These are phyloP conservation scores for Graphilbum ipis-grandicollis DNA, from an alignment of 2,329 filamentous ascomycete species.

Conservation along the genomic window DNA sequence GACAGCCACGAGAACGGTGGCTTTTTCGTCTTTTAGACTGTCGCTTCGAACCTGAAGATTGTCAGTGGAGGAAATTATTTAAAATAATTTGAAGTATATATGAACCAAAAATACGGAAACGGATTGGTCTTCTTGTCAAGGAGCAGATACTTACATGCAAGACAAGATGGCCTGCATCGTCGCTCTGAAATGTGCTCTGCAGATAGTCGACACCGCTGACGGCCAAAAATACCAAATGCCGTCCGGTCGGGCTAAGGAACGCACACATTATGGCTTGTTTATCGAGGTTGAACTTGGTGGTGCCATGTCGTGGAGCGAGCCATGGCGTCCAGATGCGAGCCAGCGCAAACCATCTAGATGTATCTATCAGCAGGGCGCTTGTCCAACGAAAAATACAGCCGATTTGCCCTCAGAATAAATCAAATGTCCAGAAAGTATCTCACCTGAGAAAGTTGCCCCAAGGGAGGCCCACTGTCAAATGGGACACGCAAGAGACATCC, in stretches of 20 bases:
- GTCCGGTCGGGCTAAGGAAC: constrained; percentile 55
- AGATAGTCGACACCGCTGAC: constrained; percentile 59
- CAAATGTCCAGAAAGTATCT: too few relatives aligned
- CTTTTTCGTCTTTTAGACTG: constrained; percentile 30
- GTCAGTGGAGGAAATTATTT: too few relatives aligned
- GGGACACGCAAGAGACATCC: constrained; percentile 28
- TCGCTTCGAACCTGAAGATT: constrained; percentile 47
- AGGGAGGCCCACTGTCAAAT: constrained; percentile 44
- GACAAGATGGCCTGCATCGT: constrained; percentile 45
- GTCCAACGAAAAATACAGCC: too few relatives aligned
- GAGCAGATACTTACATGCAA: constrained; percentile 47
- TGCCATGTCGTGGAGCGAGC: constrained; percentile 78
- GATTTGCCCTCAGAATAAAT: too few relatives aligned
- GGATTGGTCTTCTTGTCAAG: too few relatives aligned
- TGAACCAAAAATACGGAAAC: too few relatives aligned
- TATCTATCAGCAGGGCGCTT: background rate
- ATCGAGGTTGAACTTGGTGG: constrained; percentile 45
- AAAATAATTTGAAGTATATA: too few relatives aligned
- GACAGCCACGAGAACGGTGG: constrained; percentile 51
- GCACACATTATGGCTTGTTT: constrained; percentile 66
- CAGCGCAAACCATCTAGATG: constrained; percentile 53
- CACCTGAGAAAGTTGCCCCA: constrained; percentile 37
- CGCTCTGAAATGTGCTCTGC: constrained; percentile 50
- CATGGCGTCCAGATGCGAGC: constrained; percentile 69
- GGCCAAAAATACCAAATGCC: constrained; percentile 61